These are phyloP conservation scores for Gonium pectorale DNA, from an alignment of 139 green algal genomes.

Conservation along the genomic window DNA sequence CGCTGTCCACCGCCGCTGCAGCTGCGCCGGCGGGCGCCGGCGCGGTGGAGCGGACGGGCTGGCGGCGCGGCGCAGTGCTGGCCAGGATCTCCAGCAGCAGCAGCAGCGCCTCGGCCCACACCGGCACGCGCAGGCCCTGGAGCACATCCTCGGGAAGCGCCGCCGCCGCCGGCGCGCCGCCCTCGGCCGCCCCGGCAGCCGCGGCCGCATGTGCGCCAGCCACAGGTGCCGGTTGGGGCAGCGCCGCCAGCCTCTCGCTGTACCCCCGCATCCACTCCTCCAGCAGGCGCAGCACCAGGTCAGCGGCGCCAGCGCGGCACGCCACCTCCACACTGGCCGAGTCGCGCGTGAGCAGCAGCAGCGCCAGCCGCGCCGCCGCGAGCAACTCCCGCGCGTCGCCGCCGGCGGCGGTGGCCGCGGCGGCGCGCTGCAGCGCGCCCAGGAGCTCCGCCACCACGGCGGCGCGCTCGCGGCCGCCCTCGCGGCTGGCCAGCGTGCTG, in stretches of 20 bases:
- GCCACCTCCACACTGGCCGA: slow-evolving; percentile 54
- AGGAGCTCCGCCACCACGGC: slow-evolving; percentile 73
- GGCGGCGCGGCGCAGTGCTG: slow-evolving; percentile 43
- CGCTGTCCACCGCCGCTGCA: no score
- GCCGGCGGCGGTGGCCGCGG: slow-evolving; percentile 1
- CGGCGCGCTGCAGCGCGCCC: slow-evolving; percentile 48
- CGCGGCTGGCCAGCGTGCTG: slow-evolving; percentile 61
- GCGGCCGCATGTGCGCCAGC: neutral
- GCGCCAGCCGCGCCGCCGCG: slow-evolving; percentile 73
- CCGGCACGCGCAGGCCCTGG: slow-evolving; percentile 65
- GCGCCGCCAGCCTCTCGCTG: slow-evolving; percentile 17
- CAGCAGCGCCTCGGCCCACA: slow-evolving; percentile 87
- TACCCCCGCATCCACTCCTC: slow-evolving; percentile 72
- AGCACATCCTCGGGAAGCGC: slow-evolving; percentile 1
- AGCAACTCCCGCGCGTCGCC: slow-evolving; percentile 32
- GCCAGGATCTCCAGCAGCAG: slow-evolving; percentile 80
- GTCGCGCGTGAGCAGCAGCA: slow-evolving; percentile 81
- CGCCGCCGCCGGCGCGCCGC: neutral
- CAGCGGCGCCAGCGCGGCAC: slow-evolving; percentile 51
- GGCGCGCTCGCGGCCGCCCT: slow-evolving; percentile 63
- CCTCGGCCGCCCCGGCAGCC: neutral
- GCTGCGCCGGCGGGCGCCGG: no score
- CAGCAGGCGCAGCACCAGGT: slow-evolving; percentile 63
- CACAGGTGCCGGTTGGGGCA: neutral
- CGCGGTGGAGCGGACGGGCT: no score